phyloP scores from a whole-genome alignment of 2,329 filamentous ascomycete species.

The Hirsutella minnesotensis region DNA sequence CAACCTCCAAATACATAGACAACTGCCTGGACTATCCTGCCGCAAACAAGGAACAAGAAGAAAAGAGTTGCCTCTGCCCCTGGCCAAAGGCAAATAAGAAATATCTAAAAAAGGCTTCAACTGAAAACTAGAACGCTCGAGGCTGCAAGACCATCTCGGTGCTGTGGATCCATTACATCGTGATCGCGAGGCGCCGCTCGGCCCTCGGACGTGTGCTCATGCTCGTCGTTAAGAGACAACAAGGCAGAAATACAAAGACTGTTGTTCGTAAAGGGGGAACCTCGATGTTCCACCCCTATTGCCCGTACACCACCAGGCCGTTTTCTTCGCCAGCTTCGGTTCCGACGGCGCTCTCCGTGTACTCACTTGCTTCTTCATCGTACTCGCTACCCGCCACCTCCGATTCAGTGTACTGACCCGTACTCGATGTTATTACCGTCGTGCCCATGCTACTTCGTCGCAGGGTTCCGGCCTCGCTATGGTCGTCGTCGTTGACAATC shows the following conservation, averaged over 20 bases:
- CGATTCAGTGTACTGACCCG: constrained; percentile 23
- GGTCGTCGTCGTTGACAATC: constrained; percentile 11
- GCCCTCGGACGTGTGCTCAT: not conserved
- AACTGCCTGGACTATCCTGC: no score
- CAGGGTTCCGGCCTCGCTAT: constrained; percentile 40
- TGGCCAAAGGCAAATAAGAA: not conserved
- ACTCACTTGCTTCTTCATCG: constrained; percentile 34
- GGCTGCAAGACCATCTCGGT: constrained; percentile 2
- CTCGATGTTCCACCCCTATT: constrained; percentile 5
- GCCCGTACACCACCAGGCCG: constrained; percentile 23
- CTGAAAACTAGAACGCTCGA: constrained; percentile 3
- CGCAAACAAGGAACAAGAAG: no score
- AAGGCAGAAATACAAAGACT: not conserved
- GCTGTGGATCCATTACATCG: constrained; percentile 1
- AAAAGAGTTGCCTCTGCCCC: no score
- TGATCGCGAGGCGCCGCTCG: not conserved
- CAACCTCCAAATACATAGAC: no score
- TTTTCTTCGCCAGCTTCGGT: constrained; percentile 14
- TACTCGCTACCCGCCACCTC: constrained; percentile 25
- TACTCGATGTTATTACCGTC: constrained; percentile 31
- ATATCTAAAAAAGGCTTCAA: not conserved
- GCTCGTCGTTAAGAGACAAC: not conserved
- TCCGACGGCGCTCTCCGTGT: constrained; percentile 12
- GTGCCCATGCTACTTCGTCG: constrained; percentile 36
- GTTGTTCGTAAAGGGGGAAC: not conserved